phyloP scores from a whole-genome alignment of 768 basidiomycete genomes.

The Austroboletus festivus region DNA sequence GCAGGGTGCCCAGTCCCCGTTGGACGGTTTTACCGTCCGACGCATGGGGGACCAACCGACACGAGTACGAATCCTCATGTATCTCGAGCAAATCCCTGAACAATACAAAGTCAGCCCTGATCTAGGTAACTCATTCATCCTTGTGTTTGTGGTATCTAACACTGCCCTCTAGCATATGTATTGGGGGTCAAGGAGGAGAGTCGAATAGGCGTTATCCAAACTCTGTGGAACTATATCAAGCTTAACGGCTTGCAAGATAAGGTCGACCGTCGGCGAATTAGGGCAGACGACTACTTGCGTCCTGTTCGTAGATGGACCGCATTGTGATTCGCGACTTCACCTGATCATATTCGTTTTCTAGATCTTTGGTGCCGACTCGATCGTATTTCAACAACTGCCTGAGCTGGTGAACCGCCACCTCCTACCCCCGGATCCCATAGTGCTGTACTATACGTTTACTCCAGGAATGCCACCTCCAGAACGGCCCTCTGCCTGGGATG shows the following conservation, averaged over 20 bases:
- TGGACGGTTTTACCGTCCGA: slow-evolving; percentile 86
- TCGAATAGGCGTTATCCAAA: slow-evolving; percentile 73
- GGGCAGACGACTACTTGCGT: slow-evolving; percentile 64
- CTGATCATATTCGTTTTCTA: no score
- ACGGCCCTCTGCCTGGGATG: slow-evolving; percentile 75
- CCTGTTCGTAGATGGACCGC: slow-evolving; percentile 46
- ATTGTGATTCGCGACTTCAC: background rate
- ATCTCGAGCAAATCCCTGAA: slow-evolving; percentile 84
- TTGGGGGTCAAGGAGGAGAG: slow-evolving; percentile 85
- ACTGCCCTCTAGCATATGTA: slow-evolving; percentile 43
- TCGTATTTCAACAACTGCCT: slow-evolving; percentile 78
- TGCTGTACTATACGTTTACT: slow-evolving; percentile 74
- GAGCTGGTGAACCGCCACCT: slow-evolving; percentile 83
- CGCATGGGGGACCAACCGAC: slow-evolving; percentile 78
- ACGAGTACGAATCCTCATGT: slow-evolving; percentile 77
- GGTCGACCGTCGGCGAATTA: slow-evolving; percentile 66
- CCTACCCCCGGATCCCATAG: slow-evolving; percentile 70
- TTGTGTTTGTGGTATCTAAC: slow-evolving; percentile 3
- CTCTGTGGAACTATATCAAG: slow-evolving; percentile 93
- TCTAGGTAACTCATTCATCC: slow-evolving; percentile 45
- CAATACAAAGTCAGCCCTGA: slow-evolving; percentile 79
- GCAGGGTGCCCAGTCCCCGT: slow-evolving; percentile 50
- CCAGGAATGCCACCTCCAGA: slow-evolving; percentile 57
- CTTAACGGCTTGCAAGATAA: slow-evolving; percentile 80
- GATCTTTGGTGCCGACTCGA: slow-evolving; percentile 69